Evolutionary conservation across 148 eudicot species (phyloP).

Genomic region (Heliosperma pusillum): DNA sequence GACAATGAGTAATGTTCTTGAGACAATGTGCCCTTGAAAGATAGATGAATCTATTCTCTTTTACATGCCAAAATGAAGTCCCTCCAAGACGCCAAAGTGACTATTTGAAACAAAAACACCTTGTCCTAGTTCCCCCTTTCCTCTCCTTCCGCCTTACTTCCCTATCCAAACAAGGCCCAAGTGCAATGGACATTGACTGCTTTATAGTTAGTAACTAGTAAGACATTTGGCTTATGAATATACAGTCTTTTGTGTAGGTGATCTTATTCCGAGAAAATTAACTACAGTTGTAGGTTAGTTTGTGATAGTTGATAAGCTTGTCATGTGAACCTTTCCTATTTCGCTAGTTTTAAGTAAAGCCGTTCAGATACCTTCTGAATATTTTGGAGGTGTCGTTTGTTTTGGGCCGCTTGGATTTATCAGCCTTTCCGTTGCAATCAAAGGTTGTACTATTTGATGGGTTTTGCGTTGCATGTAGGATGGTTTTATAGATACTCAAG

Average conservation of each 20-base stretch:
- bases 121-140: no score
- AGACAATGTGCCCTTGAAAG: no score
- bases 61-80: no score
- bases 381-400: background rate
- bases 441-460: background rate
- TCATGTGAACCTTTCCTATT: background rate
- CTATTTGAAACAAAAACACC: no score
- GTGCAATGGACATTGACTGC: no score
- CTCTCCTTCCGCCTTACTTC: no score
- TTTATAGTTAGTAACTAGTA: background rate
- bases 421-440: background rate
- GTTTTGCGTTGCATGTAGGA: background rate
- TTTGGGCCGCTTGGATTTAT: background rate
- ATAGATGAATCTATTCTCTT: no score
- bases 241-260: background rate
- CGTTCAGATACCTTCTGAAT: background rate
- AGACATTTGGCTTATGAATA: background rate
- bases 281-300: background rate
- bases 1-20: no score
- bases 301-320: background rate
- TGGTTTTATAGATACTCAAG: background rate
- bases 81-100: no score
- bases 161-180: no score
- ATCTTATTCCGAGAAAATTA: background rate
- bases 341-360: background rate